Base-by-base conservation (phyloP, 2,329 filamentous ascomycete genomes). In the Bipolaris gigantea region DNA sequence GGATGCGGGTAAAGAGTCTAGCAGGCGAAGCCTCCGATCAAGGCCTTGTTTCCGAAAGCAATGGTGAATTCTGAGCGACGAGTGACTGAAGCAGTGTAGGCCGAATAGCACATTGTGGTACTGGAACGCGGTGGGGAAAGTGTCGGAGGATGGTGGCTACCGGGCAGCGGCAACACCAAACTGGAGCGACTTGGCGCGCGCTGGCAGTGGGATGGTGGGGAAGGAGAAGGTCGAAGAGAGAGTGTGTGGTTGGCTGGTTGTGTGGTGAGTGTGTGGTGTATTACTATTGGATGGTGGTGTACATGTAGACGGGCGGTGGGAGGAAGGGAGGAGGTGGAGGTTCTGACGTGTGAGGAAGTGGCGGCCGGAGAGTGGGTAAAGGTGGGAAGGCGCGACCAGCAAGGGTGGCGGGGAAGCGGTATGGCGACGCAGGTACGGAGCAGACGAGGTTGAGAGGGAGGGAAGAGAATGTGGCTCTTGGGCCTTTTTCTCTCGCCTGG, bases 11-110 rank as follows among this genome's bases (percentile, higher is more conserved):
- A 25, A 19, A 19, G 2, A 63, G 59, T 72, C 73, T 75, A 75
- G 67, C 64, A 74, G 65, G 66, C 64, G 64, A 69, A 66, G 63
- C 65, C 69, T 74, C 64, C 67, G 55, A 62, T 56, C 66, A 73
- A 74, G 70, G 72, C 63, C 73, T 75, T 76, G 73, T 71, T 73
- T 69, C 62, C 62, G 59, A 62, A 64, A 65, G 58, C 49, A 51
- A 58, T 65, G 71, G 70, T 71, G 67, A 72, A 63, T 66, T 67
- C 72, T 74, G 74, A 73, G 73, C 69, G 73, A 75, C 73, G 67
- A 70, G 65, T 75, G 74, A 76, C 74, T 75, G 74, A 71, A 74
- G 73, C 66, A 64, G 60, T 61, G 57, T 63, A 59, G 64, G 63
- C 62, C 59, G 64, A 62, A 63, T 62, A 63, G 66, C 64, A 62